Conservation (phyloP, 2,329 filamentous ascomycete species). For the Nemania diffusa region DNA sequence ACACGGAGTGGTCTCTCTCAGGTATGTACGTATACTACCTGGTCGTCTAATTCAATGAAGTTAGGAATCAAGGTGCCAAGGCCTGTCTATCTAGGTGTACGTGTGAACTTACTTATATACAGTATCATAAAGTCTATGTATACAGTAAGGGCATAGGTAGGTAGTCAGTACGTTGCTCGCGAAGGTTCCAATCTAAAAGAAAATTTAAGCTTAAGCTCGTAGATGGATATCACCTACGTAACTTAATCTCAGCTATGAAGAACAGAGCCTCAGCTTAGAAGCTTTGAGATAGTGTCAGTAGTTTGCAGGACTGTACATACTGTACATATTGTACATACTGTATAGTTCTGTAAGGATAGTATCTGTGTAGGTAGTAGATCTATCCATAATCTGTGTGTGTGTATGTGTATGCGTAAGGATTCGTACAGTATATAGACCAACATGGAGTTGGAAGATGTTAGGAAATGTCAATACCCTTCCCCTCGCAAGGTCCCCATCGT, state of each 20-base stretch:
- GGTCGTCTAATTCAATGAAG: neutral
- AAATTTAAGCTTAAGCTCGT: neutral
- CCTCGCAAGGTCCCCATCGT: neutral
- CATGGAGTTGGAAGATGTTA: neutral
- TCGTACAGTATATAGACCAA: neutral
- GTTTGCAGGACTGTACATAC: neutral
- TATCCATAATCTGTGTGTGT: too few species aligned
- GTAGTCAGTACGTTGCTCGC: too few species aligned
- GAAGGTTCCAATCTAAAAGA: too few species aligned
- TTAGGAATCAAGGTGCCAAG: neutral
- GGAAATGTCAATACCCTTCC: neutral
- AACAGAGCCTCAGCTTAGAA: constrained; percentile 1
- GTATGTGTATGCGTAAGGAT: neutral
- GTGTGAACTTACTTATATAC: too few species aligned
- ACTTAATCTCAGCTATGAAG: neutral
- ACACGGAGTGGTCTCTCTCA: too few species aligned
- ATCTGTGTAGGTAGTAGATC: neutral
- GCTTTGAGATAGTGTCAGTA: neutral
- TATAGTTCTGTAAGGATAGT: neutral
- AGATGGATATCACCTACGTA: too few species aligned
- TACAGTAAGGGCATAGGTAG: too few species aligned
- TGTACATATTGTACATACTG: too few species aligned
- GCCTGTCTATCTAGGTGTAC: neutral
- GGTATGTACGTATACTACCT: too few species aligned
- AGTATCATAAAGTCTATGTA: too few species aligned